Base-by-base conservation (phyloP, 805 yeast genomes). In the Pichia cephalocereana region DNA sequence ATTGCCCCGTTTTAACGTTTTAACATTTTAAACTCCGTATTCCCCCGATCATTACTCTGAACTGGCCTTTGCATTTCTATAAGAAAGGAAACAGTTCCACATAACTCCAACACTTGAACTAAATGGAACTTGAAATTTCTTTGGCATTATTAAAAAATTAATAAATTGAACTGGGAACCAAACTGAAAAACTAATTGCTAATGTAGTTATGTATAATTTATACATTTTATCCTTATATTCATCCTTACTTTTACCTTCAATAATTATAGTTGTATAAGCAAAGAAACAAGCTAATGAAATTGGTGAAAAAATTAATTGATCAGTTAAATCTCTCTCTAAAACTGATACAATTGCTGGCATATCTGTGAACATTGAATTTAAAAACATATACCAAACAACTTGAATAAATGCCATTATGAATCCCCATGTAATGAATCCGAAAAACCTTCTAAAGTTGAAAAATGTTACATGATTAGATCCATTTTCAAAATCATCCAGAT, bases 41-140 rank as follows among this genome's bases (percentile, higher is more conserved):
- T 8, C 6, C 32, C 1, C 32, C 32, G 4, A 3, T 34, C 12
- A 6, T 14, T 12, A 34, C 8, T 34, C 6, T 12, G 18, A 10
- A 15, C 12, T 15, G 1, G 37, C 42, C 2, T 44, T 28, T 10
- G 87, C 82, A 56, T 87, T 87, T 58, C 86, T 72, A 76, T 86
- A 79, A 0, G 96, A 88, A 44, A 91, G 69, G 68, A 85, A 90
- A 46, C 96, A 89, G 62, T 93, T 91, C 98, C 99, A 91, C 37
- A 91, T 68, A 18, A 91, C 95, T 30, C 96, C 91, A 7, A 93
- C 71, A 18, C 67, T 86, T 9, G 93, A 83, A 47, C 95, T 82
- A 63, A 93, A 91, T 0, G 97, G 96, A 6, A 91, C 95, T 65
- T 91, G 98, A 55, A 80, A 76, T 51, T 72, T 72, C 50, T 79